Evolutionary conservation across 116 monocot species (phyloP).

Genomic region (Iris pallida): DNA sequence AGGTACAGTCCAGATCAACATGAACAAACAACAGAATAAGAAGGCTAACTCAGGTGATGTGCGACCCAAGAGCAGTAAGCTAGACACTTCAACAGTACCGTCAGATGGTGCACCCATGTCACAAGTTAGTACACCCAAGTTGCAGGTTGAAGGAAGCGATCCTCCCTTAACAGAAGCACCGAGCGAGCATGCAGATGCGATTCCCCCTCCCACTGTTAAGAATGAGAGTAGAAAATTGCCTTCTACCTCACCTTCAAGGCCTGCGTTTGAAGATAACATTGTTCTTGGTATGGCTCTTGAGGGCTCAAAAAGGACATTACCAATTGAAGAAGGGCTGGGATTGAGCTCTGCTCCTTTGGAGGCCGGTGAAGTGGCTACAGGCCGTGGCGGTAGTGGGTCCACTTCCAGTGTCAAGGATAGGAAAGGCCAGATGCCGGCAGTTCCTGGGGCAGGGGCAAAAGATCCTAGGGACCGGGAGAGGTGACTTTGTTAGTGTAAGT

Average conservation of each 20-base stretch:
- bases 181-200: not conserved
- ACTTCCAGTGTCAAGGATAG: constrained; percentile 29
- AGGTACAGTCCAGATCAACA: constrained; percentile 1
- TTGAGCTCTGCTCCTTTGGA: constrained; percentile 8
- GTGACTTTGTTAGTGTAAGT: constrained; percentile 6
- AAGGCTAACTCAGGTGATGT: constrained; percentile 12
- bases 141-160: not conserved
- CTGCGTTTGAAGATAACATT: constrained; percentile 63
- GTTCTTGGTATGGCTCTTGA: constrained; percentile 69
- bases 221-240: constrained; percentile 13
- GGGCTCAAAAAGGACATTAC: constrained; percentile 62
- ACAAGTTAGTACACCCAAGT: no score
- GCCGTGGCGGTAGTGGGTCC: constrained; percentile 23
- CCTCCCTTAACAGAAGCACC: not conserved
- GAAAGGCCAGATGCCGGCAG: constrained; percentile 16
- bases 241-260: not conserved
- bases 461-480: constrained; percentile 40
- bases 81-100: not conserved
- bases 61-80: constrained; percentile 4
- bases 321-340: constrained; percentile 61
- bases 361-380: constrained; percentile 35
- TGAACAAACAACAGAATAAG: constrained; percentile 25
- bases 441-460: constrained; percentile 10
- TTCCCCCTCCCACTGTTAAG: constrained; percentile 2
- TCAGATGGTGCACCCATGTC: not conserved